A percentile compares a stretch with the other conserved stretches of the same genome.
Evolutionary conservation across 2,329 filamentous ascomycete genomes (phyloP).

Genomic region (Fusarium newnesense): DNA sequence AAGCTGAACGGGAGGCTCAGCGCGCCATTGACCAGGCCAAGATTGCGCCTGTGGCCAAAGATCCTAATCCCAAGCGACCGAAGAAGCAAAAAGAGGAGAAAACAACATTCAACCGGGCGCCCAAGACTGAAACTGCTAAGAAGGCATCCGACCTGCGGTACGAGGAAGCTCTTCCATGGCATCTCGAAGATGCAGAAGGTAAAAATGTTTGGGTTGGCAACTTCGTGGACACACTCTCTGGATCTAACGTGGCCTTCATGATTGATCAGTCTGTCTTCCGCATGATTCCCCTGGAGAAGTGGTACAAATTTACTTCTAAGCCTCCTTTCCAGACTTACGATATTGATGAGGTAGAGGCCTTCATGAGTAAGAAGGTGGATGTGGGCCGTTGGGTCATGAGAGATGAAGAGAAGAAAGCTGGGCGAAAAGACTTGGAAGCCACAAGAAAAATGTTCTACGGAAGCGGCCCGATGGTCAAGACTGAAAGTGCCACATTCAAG

Average conservation of each 20-base stretch:
- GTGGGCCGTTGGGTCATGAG: conserved; percentile 84
- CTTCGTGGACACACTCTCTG: conserved; percentile 89
- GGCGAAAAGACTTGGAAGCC: conserved; percentile 69
- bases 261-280: conserved; percentile 77
- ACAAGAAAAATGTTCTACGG: conserved; percentile 63
- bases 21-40: conserved; percentile 89
- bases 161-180: conserved; percentile 96
- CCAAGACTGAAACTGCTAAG: conserved; percentile 81
- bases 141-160: conserved; percentile 81
- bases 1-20: conserved; percentile 85
- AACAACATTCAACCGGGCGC: conserved; percentile 85
- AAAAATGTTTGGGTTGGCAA: conserved; percentile 94
- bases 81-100: conserved; percentile 84
- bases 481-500: conserved; percentile 73
- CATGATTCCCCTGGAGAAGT: conserved; percentile 94
- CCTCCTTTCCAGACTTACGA: conserved; percentile 81
- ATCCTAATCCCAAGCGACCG: conserved; percentile 59
- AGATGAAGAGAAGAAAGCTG: conserved; percentile 68
- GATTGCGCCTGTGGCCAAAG: conserved; percentile 84
- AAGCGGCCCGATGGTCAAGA: conserved; percentile 69
- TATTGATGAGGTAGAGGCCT: conserved; percentile 85
- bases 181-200: conserved; percentile 94
- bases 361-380: conserved; percentile 81
- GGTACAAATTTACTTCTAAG: conserved; percentile 88
- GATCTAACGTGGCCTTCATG: conserved; percentile 83